Conservation (phyloP, 305 asterid species). For the Solanum hybrid region DNA sequence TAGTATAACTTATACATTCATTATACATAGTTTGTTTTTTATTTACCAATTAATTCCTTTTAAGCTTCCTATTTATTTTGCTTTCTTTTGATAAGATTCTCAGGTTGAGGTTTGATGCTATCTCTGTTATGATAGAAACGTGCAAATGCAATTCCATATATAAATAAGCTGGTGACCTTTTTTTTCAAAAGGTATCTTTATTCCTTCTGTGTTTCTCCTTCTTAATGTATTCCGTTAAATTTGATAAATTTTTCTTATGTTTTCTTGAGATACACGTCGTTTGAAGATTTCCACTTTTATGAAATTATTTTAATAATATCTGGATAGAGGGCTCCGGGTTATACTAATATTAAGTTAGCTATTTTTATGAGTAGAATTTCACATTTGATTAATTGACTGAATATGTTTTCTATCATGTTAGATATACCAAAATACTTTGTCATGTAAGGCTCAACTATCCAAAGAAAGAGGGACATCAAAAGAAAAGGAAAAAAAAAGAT, state of each 20-base stretch:
- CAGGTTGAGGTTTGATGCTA: not conserved
- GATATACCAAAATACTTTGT: not conserved
- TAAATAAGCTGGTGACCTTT: not conserved
- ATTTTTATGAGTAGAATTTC: not conserved
- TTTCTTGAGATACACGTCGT: no score
- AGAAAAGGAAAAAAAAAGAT: not conserved
- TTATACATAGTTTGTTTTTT: no score
- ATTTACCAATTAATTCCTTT: not conserved
- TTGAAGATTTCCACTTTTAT: not conserved
- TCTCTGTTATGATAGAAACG: not conserved
- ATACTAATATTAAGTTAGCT: not conserved
- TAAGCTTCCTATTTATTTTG: not conserved
- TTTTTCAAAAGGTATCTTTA: no score
- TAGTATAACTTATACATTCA: not conserved
- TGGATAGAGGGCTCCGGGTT: not conserved
- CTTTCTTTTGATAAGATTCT: no score
- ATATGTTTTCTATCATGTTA: not conserved
- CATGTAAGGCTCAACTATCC: not conserved
- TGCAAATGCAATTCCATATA: not conserved
- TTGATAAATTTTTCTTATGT: no score
- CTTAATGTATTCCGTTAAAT: no score
- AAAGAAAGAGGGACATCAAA: not conserved
- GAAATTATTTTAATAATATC: not conserved
- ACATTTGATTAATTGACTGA: not conserved
- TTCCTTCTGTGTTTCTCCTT: not conserved